Evolutionary conservation across 257 asterid genomes (phyloP).

Genomic region (Fraxinus anomala): DNA sequence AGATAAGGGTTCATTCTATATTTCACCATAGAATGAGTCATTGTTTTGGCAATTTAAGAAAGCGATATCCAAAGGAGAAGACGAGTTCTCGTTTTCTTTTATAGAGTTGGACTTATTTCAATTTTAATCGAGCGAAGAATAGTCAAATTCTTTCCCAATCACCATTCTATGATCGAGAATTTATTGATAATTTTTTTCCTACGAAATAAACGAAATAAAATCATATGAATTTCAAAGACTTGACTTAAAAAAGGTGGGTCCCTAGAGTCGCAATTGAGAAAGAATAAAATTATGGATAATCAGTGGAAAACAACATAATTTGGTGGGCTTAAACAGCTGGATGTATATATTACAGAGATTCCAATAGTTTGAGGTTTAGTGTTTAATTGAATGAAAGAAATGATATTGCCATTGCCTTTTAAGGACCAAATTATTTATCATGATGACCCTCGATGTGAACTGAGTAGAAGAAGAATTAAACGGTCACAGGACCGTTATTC

Average conservation of each 20-base stretch:
- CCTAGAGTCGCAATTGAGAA: constrained; percentile 7
- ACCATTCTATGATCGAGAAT: background rate
- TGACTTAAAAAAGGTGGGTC: background rate
- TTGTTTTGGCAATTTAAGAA: constrained; percentile 1
- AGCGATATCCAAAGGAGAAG: background rate
- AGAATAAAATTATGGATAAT: constrained; percentile 9
- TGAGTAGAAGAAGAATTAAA: no score
- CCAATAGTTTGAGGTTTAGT: constrained; percentile 13
- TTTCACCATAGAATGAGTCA: background rate
- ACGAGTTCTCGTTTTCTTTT: background rate
- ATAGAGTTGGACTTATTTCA: background rate
- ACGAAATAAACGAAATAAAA: background rate
- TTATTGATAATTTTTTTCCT: background rate
- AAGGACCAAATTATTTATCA: constrained; percentile 48
- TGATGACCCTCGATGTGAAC: constrained; percentile 13
- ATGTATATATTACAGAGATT: constrained; percentile 14
- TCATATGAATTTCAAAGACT: background rate
- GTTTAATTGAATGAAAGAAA: constrained; percentile 22
- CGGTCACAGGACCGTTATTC: no score
- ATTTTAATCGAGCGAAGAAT: background rate
- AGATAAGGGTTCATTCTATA: background rate
- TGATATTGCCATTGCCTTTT: constrained; percentile 45
- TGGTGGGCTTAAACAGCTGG: constrained; percentile 24
- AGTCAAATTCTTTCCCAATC: background rate
- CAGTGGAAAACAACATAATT: constrained; percentile 36